Conservation (phyloP, 2,329 filamentous ascomycete genomes). For the Clarireedia homoeocarpa region DNA sequence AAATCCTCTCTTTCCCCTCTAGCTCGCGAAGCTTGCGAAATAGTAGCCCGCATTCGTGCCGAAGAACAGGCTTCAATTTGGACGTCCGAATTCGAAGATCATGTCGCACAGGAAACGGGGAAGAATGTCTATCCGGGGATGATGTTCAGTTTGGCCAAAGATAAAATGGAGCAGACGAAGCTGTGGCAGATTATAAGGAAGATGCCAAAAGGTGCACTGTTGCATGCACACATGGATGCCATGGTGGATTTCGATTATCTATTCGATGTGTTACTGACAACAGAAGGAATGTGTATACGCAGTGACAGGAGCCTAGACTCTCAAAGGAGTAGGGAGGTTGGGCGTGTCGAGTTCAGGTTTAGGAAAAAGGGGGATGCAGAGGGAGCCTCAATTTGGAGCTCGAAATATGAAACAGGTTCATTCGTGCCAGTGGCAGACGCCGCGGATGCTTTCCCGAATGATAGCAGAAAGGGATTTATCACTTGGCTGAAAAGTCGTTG, state of each 20-base stretch:
- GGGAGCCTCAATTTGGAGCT: conserved; percentile 52
- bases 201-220: conserved; percentile 82
- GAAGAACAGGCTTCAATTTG: conserved; percentile 71
- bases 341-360: conserved; percentile 55
- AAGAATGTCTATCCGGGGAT: conserved; percentile 75
- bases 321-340: conserved; percentile 44
- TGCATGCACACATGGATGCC: conserved; percentile 85
- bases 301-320: conserved; percentile 49
- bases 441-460: conserved; percentile 67
- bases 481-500: conserved; percentile 69
- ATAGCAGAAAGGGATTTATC: conserved; percentile 64
- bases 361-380: conserved; percentile 34
- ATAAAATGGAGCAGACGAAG: conserved; percentile 75
- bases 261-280: conserved; percentile 61
- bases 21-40: conserved; percentile 66
- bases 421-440: conserved; percentile 40
- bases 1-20: conserved; percentile 69
- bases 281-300: conserved; percentile 65
- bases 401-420: conserved; percentile 45
- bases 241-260: conserved; percentile 85
- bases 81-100: conserved; percentile 66
- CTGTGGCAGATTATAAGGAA: conserved; percentile 77
- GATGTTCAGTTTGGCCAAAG: conserved; percentile 85
- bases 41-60: conserved; percentile 71
- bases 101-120: conserved; percentile 52